Percentiles rank a stretch among this genome's conserved stretches.
These are phyloP conservation scores for Botrytis deweyae DNA, from an alignment of 2,329 filamentous ascomycete species.

Conservation along the genomic window DNA sequence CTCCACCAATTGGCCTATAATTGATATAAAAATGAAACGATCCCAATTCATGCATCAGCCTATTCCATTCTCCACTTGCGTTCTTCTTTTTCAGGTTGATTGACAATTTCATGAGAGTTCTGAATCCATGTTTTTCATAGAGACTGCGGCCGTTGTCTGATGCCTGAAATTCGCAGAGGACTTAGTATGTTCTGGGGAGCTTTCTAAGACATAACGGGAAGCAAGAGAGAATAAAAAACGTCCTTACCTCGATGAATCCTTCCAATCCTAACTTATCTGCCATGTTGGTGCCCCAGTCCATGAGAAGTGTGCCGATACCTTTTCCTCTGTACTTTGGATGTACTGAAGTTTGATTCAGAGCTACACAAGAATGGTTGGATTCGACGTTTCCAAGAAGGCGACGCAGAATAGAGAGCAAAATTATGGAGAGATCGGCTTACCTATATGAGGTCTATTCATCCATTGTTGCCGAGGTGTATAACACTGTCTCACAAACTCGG, in stretches of 20 bases:
- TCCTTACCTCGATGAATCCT: conserved; percentile 8
- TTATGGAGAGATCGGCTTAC: neutral
- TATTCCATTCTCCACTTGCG: neutral
- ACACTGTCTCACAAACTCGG: conserved; percentile 12
- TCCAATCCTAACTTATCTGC: conserved; percentile 1
- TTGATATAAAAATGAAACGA: conserved; percentile 5
- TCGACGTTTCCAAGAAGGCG: neutral
- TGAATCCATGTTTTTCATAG: neutral
- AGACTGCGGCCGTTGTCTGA: neutral
- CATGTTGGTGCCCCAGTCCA: conserved; percentile 7
- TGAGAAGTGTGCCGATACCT: conserved; percentile 4
- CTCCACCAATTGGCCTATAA: neutral
- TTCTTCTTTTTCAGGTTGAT: neutral
- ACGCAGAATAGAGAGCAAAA: neutral
- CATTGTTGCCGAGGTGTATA: conserved; percentile 19
- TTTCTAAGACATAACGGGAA: too few species aligned
- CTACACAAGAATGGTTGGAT: neutral
- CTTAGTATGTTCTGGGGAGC: neutral
- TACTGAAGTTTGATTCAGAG: conserved; percentile 16
- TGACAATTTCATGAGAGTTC: neutral
- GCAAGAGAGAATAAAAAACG: neutral
- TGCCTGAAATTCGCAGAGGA: neutral
- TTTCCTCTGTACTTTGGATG: conserved; percentile 14
- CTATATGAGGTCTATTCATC: conserved; percentile 17
- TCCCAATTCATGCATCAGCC: conserved; percentile 5